Base-by-base conservation (phyloP, 2,329 filamentous ascomycete genomes). In the Ceratocystis ficicola region DNA sequence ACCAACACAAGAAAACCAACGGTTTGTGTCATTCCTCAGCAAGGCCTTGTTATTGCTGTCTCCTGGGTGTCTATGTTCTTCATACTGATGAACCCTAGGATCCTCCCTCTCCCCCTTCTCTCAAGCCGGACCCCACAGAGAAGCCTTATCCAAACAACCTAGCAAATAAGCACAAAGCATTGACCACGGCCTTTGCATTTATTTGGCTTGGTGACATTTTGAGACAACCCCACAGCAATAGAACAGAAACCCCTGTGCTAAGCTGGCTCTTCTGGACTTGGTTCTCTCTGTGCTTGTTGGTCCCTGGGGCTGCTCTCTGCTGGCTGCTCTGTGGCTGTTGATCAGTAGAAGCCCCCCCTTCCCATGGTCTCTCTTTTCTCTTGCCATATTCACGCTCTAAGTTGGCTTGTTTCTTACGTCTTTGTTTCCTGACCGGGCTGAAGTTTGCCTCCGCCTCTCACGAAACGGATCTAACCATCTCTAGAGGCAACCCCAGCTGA, bases 171-270 rank as follows among this genome's bases (percentile, higher is more conserved):
- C 50, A 22, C 59, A 62, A 32, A 44, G 41, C 59, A 41, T 62
- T 62, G 59, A 62, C 32, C 17, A 57, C 41, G 28, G 41, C 30
- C 62, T 20, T 10, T 55, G 41, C 17, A 25, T 64, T 44, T 36
- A 32, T 64, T 64, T 44, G 44, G 44, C 20, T 64, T 17, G 17
- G 62, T 44, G 28, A 46, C 59, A 64, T 48, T 46, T 60, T 61
- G 61, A 68, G 65, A 63, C 44, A 65, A 68, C 65, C 50, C 50
- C 50, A 28, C 8, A 25, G 5, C 20, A 10, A 28, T 15, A 28
- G 20, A 28, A 28, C 7, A 3, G n/a, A 25, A 25, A 10, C 20
- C 50, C 50, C 50, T 55, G 36, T 41, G 36, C 36, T 41, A 41
- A 41, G 36, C 36, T 41, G 36, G 10, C 36, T 41, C 36, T 41